Evolutionary conservation across 805 yeast species (phyloP).

Genomic region (Yamadazyma insecticola): DNA sequence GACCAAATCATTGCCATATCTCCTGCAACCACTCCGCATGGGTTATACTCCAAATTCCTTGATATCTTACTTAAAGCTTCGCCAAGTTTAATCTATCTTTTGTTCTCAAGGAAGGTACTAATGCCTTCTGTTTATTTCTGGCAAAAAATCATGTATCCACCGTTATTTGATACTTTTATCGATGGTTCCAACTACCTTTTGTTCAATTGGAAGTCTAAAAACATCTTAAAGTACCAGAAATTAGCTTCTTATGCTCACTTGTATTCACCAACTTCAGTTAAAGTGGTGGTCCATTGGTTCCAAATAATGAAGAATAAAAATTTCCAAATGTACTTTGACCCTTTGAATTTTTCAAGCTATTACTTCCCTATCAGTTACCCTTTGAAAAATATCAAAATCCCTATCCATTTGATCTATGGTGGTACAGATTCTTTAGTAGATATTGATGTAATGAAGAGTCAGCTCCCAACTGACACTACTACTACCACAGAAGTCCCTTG

Average conservation of each 20-base stretch:
- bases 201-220: slow-evolving; percentile 74
- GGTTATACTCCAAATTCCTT: slow-evolving; percentile 69
- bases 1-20: slow-evolving; percentile 74
- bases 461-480: slow-evolving; percentile 53
- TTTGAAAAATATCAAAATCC: slow-evolving; percentile 43
- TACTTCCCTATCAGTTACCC: slow-evolving; percentile 34
- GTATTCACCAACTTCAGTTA: slow-evolving; percentile 88
- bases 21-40: slow-evolving; percentile 92
- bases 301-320: slow-evolving; percentile 73
- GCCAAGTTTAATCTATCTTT: slow-evolving; percentile 62
- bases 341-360: slow-evolving; percentile 18
- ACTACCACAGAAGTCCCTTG: slow-evolving; percentile 52
- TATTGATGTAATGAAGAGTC: slow-evolving; percentile 65
- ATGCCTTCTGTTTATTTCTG: slow-evolving; percentile 77
- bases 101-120: slow-evolving; percentile 72
- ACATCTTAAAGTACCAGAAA: slow-evolving; percentile 73
- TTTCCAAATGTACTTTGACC: slow-evolving; percentile 88
- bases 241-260: slow-evolving; percentile 78
- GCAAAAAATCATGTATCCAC: slow-evolving; percentile 74
- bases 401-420: slow-evolving; percentile 79
- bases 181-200: slow-evolving; percentile 64
- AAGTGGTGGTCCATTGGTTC: slow-evolving; percentile 94
- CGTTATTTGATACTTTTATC: slow-evolving; percentile 64
- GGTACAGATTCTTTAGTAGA: slow-evolving; percentile 80
- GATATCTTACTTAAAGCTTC: slow-evolving; percentile 72